phyloP scores from a whole-genome alignment of 148 eudicot species.

The Rhododendron williamsianum region DNA sequence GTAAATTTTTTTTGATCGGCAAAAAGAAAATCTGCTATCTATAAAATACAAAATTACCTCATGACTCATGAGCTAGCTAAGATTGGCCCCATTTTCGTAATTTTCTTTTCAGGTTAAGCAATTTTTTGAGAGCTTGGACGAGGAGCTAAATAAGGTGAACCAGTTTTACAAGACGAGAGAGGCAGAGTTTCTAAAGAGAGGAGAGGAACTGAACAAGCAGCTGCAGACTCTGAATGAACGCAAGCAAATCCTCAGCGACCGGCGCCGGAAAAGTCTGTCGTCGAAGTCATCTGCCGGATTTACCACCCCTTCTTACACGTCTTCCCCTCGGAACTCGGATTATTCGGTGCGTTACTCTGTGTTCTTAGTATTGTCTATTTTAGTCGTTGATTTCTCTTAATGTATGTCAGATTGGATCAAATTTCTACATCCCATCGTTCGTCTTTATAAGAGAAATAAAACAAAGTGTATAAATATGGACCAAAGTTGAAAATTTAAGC shows the following conservation, averaged over 20 bases:
- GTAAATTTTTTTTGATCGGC: not conserved
- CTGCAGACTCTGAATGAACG: constrained; percentile 57
- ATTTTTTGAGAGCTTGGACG: constrained; percentile 63
- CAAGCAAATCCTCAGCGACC: constrained; percentile 45
- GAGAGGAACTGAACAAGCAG: constrained; percentile 55
- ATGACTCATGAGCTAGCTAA: not conserved
- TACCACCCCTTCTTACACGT: constrained; percentile 37
- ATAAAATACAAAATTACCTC: too few relatives aligned
- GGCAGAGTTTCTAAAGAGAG: constrained; percentile 60
- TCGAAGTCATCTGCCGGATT: constrained; percentile 27
- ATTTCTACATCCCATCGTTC: too few relatives aligned
- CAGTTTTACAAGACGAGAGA: constrained; percentile 65
- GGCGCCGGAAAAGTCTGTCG: constrained; percentile 33
- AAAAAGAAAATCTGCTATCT: not conserved
- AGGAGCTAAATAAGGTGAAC: constrained; percentile 81
- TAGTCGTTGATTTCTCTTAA: too few relatives aligned
- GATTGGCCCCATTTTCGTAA: not conserved
- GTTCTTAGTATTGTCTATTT: too few relatives aligned
- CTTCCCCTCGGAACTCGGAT: constrained; percentile 46
- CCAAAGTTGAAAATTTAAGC: too few relatives aligned
- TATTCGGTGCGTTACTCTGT: constrained; percentile 32
- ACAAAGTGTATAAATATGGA: too few relatives aligned
- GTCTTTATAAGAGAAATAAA: too few relatives aligned
- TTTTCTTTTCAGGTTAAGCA: constrained; percentile 36
- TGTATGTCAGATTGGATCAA: not conserved